Base-by-base conservation (phyloP, 768 basidiomycete genomes). In the Naganishia kalamii region DNA sequence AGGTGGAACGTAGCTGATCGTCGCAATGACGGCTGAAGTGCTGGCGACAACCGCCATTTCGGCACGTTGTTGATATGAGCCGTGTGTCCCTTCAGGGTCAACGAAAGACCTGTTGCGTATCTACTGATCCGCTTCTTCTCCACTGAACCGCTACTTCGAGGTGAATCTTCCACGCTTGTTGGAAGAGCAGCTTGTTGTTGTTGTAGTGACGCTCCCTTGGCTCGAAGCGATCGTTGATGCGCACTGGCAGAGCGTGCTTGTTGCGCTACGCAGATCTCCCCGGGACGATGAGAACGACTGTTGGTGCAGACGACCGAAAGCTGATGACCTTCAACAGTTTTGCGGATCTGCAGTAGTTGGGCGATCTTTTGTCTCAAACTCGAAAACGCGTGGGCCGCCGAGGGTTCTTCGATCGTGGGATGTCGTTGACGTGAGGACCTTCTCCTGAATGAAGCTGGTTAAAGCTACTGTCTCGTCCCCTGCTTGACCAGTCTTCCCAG, bases 11-110 rank as follows among this genome's bases (percentile, higher is more conserved):
- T 74, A 77, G 8, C 70, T 44, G 37, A 65, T 62, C 3, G 68
- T 62, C 21, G 74, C 72, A 19, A 73, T 44, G 2, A 62, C 63
- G 12, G 73, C 75, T 3, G 75, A 69, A 15, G 70, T 70, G 23
- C 47, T 63, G 0, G 71, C 75, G 15, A 69, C 66, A 33, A 77
- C 74, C 12, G 71, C 72, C 75, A 76, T 76, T 32, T 30, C 33
- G 60, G 25, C 10, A 33, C 2, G 54, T 37, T 57, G 19, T 57
- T 57, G 2, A 25, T 57, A 23, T 15, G 12, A 10, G 19, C 43
- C 19, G 43, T 44, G 8, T 15, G 6, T 8, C 5, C 21, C 43
- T n/a, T 11, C 8, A 5, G 21, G 43, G 19, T 15, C 11, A n/a
- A 11, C 6, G 43, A 11, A 11, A 44, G 43, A 44, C 43, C 21